Evolutionary conservation across 306 rosid species (phyloP), one percentile per base, ranked within the genome.

Genomic region (Corylus avellana): DNA sequence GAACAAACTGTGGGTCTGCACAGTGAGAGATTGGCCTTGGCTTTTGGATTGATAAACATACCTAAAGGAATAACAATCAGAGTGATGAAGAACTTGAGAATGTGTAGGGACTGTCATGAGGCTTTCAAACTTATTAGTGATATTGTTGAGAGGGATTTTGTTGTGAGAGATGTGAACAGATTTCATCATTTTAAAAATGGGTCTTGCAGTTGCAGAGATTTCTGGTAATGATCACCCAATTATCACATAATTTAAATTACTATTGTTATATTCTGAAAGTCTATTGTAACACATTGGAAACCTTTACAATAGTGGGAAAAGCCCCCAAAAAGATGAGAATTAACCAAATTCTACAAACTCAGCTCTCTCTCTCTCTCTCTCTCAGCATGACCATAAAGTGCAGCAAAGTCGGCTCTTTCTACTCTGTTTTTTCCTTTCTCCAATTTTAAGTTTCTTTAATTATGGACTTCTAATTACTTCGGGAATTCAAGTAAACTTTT

Each of bases 11-110:
- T 92, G 80, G 86, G 93, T 79, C 67, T 90, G 87, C 98, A 94
- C 61, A 88, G 93, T 81, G 97, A 92, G 85, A 89, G 94, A 87
- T 82, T 92, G 78, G 98, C 96, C 5, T 84, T 94, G 87, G 94
- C 87, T n/a, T 94, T 89, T 83, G 93, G 92, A 70, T 84, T 94
- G 78, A 66, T 94, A 67, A 90, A 87, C 78, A 74, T 88, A 16
- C 86, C 97, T 32, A 87, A 83, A 83, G 92, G 96, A 77, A 71
- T 74, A 61, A 89, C 88, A 14, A 85, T 92, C 81, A 88, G 96
- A 87, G 88, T 92, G 78, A 90, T 94, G 98, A 94, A 90, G 88
- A 90, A 94, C 82, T 80, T 92, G 88, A 92, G 93, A 81, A 90
- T 94, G 96, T 90, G 94, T 75, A 74, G 83, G 78, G 91, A 87